Conservation (phyloP, 495 filamentous ascomycete species). For the Penicillium flavigenum region DNA sequence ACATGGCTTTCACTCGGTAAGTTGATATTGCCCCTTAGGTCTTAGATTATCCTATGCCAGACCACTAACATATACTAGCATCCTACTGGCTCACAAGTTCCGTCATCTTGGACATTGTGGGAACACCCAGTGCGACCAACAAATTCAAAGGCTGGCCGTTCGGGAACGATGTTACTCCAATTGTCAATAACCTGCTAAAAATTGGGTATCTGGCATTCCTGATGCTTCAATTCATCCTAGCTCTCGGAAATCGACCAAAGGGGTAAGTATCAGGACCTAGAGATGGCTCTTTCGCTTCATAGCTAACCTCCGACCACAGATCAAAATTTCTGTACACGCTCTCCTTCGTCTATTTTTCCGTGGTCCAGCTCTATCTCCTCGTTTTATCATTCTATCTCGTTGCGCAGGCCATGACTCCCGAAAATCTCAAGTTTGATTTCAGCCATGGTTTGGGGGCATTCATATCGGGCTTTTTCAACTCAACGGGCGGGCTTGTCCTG, state of each 20-base stretch:
- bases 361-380: slow-evolving; percentile 86
- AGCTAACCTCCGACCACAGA: slow-evolving; percentile 44
- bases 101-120: slow-evolving; percentile 94
- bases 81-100: slow-evolving; percentile 92
- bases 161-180: slow-evolving; percentile 72
- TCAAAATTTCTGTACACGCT: slow-evolving; percentile 65
- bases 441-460: slow-evolving; percentile 47
- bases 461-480: slow-evolving; percentile 70
- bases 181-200: slow-evolving; percentile 85
- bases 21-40: slow-evolving; percentile 16
- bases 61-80: slow-evolving; percentile 37
- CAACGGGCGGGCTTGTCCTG: slow-evolving; percentile 69
- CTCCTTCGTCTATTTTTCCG: slow-evolving; percentile 78
- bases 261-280: slow-evolving; percentile 46
- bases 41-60: too few relatives aligned
- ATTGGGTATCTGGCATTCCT: slow-evolving; percentile 85
- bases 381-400: slow-evolving; percentile 85
- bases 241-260: slow-evolving; percentile 93
- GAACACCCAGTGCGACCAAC: slow-evolving; percentile 56
- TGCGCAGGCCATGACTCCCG: slow-evolving; percentile 65
- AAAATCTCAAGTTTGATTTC: slow-evolving; percentile 51
- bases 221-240: slow-evolving; percentile 89
- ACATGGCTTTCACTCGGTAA: slow-evolving; percentile 91
- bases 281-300: background rate
- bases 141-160: slow-evolving; percentile 62